These are phyloP conservation scores for Eucalyptus regnans DNA, from an alignment of 345 rosid species.

Conservation along the genomic window DNA sequence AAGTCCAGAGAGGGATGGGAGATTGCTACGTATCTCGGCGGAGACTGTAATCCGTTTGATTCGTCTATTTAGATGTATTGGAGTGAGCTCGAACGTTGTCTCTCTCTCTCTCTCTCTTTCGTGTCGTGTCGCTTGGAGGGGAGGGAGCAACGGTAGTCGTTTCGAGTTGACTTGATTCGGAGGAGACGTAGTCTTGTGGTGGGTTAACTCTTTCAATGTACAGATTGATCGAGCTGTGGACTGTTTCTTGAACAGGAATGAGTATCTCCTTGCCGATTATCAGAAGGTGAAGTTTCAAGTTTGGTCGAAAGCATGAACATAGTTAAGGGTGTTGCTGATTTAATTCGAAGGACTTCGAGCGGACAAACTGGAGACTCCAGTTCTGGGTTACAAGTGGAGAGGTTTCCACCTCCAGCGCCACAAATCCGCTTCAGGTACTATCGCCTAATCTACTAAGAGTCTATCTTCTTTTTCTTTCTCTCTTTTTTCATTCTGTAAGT, in stretches of 20 bases:
- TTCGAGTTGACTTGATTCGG: neutral
- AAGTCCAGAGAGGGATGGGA: neutral
- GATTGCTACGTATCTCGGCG: neutral
- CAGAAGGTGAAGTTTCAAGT: neutral
- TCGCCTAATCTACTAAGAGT: neutral
- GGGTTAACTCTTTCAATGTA: neutral
- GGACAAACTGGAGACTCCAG: conserved; percentile 29
- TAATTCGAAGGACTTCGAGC: conserved; percentile 52
- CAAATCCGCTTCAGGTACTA: conserved; percentile 45
- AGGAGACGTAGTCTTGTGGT: neutral
- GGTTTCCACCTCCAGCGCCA: conserved; percentile 42
- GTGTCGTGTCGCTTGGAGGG: neutral
- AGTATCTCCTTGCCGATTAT: neutral
- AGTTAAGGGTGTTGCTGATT: conserved; percentile 73
- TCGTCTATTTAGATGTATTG: neutral
- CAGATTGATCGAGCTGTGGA: neutral
- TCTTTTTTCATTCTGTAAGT: neutral
- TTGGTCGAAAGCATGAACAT: conserved; percentile 42
- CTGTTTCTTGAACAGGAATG: neutral
- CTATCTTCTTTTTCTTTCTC: neutral
- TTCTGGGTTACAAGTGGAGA: conserved; percentile 21
- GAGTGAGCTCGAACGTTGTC: neutral
- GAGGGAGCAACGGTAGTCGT: neutral
- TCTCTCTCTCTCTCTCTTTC: neutral
- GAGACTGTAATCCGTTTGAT: neutral